A percentile compares a stretch with the other conserved stretches of the same genome.
Conservation (phyloP, 2,329 filamentous ascomycete species). For the Apiospora arundinis region DNA sequence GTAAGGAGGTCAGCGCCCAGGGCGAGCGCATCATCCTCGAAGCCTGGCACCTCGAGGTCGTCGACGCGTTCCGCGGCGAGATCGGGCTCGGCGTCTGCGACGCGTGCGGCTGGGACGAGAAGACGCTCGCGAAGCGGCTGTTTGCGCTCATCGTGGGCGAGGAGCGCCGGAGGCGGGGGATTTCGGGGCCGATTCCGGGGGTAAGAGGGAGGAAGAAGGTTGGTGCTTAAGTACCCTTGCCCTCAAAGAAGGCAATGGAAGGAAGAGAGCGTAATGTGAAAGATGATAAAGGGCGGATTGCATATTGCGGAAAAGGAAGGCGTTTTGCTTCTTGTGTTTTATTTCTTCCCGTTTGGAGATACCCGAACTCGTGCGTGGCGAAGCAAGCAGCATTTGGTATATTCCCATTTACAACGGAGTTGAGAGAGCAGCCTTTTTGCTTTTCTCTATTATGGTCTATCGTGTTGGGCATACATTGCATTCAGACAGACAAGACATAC, state of each 20-base stretch:
- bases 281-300: not conserved
- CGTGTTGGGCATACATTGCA: not conserved
- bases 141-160: conserved; percentile 61
- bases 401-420: not conserved
- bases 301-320: not conserved
- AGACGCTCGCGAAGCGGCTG: conserved; percentile 55
- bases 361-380: conserved; percentile 4
- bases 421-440: not conserved
- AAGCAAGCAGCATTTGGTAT: not conserved
- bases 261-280: not conserved
- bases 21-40: conserved; percentile 56
- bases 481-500: not conserved
- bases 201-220: conserved; percentile 3
- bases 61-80: conserved; percentile 58
- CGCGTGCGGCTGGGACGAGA: conserved; percentile 51
- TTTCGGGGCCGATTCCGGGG: not conserved
- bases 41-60: conserved; percentile 63
- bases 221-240: not conserved
- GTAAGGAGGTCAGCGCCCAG: conserved; percentile 55
- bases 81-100: conserved; percentile 42
- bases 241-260: no score
- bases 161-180: conserved; percentile 44
- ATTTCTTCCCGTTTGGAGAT: conserved; percentile 15
- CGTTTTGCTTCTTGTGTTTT: conserved; percentile 1
- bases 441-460: not conserved